Evolutionary conservation across 2,329 filamentous ascomycete genomes (phyloP).

Genomic region (Escovopsis sp.): DNA sequence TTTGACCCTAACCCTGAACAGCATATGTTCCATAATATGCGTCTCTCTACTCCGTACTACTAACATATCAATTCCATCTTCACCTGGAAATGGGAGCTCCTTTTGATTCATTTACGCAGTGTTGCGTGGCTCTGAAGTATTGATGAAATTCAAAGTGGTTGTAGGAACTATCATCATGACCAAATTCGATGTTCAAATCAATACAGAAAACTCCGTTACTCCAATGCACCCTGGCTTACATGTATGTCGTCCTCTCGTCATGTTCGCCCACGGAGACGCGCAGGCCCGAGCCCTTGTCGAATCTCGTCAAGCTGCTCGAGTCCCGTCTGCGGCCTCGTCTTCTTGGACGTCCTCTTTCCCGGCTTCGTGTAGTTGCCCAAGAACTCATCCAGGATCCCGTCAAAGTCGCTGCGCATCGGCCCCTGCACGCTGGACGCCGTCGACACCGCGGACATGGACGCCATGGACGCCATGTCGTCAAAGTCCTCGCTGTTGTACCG

Average conservation of each 20-base stretch:
- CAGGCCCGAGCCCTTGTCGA: slow-evolving; percentile 62
- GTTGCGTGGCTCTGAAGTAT: too few relatives aligned
- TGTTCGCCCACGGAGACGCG: slow-evolving; percentile 36
- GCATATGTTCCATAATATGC: too few relatives aligned
- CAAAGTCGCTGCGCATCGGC: slow-evolving; percentile 63
- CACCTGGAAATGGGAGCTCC: too few relatives aligned
- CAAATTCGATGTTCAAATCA: too few relatives aligned
- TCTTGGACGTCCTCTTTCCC: slow-evolving; percentile 63
- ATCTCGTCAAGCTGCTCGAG: slow-evolving; percentile 87
- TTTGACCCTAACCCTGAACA: too few relatives aligned
- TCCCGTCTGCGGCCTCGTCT: slow-evolving; percentile 66
- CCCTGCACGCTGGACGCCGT: slow-evolving; percentile 53
- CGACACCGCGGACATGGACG: slow-evolving; percentile 47
- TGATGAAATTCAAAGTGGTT: too few relatives aligned
- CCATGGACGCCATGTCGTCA: slow-evolving; percentile 40
- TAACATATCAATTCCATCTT: too few relatives aligned
- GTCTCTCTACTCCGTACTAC: too few relatives aligned
- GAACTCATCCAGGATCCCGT: slow-evolving; percentile 87
- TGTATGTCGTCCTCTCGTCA: neutral
- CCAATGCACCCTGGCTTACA: too few relatives aligned
- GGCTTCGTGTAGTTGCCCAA: slow-evolving; percentile 57
- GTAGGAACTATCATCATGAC: too few relatives aligned
- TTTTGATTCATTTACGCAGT: too few relatives aligned
- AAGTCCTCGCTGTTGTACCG: slow-evolving; percentile 43
- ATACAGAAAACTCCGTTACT: too few relatives aligned